Evolutionary conservation across 345 rosid genomes (phyloP), one percentile per base, ranked within the genome.

Genomic region (Rubroshorea leprosula): DNA sequence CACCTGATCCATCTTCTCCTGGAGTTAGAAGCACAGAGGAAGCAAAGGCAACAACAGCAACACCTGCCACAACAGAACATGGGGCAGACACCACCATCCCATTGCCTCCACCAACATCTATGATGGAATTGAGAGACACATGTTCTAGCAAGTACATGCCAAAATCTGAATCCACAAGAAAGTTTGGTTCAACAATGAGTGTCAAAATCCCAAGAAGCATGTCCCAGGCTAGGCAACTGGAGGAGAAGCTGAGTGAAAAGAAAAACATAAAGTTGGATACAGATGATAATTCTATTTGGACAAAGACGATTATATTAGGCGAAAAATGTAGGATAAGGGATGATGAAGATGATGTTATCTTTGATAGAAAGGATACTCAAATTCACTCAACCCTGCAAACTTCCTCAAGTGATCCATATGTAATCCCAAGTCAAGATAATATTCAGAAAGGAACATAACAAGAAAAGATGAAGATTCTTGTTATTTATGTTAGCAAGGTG

Each of bases 251-350:
- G n/a, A n/a, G n/a, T n/a, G n/a, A n/a, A 41, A 6, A 48, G 3
- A 58, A 49, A 48, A 64, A 58, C 73, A 29, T 3, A 52, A 80
- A 68, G 27, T 11, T 55, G 49, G 77, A 72, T 41, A 50, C 62
- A 20, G 87, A 82, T 2, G 80, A 79, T 3, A 29, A 29, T 29
- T 83, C 84, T 1, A 53, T 86, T 6, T 69, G 84, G 75, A 79
- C 27, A 21, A 79, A 76, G 61, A 72, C 83, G 10, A 86, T 86
- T 5, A 83, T 86, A 67, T 70, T 83, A 59, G 87, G 90, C 20
- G 94, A 79, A 41, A 86, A 74, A 63, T 83, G 87, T 57, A 74
- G 58, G 54, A 83, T 79, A 18, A 77, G 76, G 0, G 78, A 70
- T 17, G 35, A 9, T 9, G 35, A 29, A 29, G 35, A 29, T 9